Evolutionary conservation across 768 basidiomycete genomes (phyloP), one percentile per base, ranked within the genome.

Genomic region (Scleroderma bovista): DNA sequence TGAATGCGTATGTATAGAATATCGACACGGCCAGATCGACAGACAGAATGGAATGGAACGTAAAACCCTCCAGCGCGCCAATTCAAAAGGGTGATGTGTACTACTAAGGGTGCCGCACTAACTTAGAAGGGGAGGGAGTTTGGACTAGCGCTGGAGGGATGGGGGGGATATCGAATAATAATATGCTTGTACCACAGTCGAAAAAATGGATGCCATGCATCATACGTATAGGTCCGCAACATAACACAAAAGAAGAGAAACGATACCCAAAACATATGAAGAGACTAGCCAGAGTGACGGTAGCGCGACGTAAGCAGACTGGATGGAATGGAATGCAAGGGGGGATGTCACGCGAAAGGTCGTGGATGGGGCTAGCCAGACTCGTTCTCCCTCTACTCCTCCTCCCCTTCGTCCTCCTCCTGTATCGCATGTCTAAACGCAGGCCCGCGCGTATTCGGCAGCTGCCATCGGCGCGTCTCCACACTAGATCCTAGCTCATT

Each of bases 381-480:
- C n/a, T n/a, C n/a, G n/a, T n/a, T n/a, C n/a, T n/a, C n/a, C 36
- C 11, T 16, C 65, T 46, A 69, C 58, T 88, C 82, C 58, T 89
- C 89, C 65, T 90, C 89, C 19, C 75, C 89, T 64, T 91, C 89
- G 56, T 92, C 89, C 61, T 90, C 89, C 62, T 91, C 89, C 63
- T 89, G 86, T 48, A 89, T 90, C 5, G 86, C 68, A 54, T 83
- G 79, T 57, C 61, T 70, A 57, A 88, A 88, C 9, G 87, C 82
- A 44, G 79, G 81, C 1, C 86, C 88, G 22, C 88, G 77, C n/a
- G 68, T 73, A 44, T 73, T 64, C 22, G 89, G 88, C 12, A 92
- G 70, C 61, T 88, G 85, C 53, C 88, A 72, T 56, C 88, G 73
- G 50, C 83, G 72, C 7, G 73, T 59, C 48, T 83, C 81, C 3